Percentiles rank a stretch among this genome's conserved stretches.
Conservation (phyloP, 257 asterid genomes). For the Fraxinus pennsylvanica region DNA sequence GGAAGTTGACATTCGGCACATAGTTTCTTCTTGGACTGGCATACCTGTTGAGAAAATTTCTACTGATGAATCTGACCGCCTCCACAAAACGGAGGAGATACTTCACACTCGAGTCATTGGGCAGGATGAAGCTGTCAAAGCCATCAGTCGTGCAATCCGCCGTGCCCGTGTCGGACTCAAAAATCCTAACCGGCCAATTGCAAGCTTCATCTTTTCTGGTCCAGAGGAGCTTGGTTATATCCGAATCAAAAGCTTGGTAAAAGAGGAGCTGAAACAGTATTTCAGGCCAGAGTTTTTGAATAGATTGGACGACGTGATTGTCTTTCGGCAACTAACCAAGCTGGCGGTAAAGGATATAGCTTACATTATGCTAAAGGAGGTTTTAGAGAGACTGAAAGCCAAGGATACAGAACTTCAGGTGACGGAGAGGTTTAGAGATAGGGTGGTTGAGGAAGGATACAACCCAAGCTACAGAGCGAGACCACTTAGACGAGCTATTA, state of each 20-base stretch:
- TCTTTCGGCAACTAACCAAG: conserved; percentile 71
- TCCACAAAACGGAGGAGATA: conserved; percentile 92
- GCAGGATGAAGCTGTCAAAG: conserved; percentile 76
- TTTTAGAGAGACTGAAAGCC: conserved; percentile 51
- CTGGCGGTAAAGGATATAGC: conserved; percentile 73
- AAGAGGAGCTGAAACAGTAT: conserved; percentile 62
- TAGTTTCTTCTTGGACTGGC: conserved; percentile 94
- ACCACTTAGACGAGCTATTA: conserved; percentile 78
- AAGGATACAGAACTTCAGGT: conserved; percentile 65
- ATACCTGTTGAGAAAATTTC: conserved; percentile 96
- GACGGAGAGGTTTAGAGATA: conserved; percentile 61
- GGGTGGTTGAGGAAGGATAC: conserved; percentile 66
- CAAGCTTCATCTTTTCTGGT: conserved; percentile 82
- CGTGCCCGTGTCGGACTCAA: conserved; percentile 88
- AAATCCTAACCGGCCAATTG: conserved; percentile 77
- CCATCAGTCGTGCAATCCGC: conserved; percentile 74
- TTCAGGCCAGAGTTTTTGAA: conserved; percentile 83
- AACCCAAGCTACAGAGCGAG: conserved; percentile 81
- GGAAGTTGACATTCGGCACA: conserved; percentile 91
- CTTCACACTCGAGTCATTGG: conserved; percentile 75
- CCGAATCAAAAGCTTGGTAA: conserved; percentile 56
- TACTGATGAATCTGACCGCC: conserved; percentile 89
- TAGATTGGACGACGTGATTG: conserved; percentile 76
- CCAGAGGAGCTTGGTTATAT: conserved; percentile 72
- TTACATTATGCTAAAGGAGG: conserved; percentile 69